Base-by-base conservation (phyloP, 805 yeast genomes). In the Priceomyces fermenticarens region DNA sequence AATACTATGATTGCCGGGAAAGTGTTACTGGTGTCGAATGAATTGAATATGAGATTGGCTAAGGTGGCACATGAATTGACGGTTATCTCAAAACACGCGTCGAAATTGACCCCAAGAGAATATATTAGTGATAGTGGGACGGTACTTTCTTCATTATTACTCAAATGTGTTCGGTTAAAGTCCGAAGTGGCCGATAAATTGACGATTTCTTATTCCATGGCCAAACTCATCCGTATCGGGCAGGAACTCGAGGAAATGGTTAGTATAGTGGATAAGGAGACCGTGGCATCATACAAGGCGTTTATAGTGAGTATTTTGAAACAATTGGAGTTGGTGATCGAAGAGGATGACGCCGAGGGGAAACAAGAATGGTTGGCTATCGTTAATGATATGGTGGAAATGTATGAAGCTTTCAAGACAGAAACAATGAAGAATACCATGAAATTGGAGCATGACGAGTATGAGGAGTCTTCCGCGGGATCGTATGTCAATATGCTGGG, bases 321-420 rank as follows among this genome's bases (percentile, higher is more conserved):
- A 35, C 88, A 83, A 51, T 62, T 83, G 43, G 78, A 80, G 41
- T 63, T 61, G 11, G 77, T 85, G 2, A 74, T 80, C 6, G 70
- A 69, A 5, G 55, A 63, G 11, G 75, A 77, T 27, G 85, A 83
- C 51, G 70, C 73, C 13, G 73, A 76, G 32, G 76, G 76, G 10
- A 79, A 81, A 41, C 74, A 78, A 62, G 88, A 84, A 53, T 83
- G 88, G 49, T 67, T 83, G 40, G 78, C 80, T 0, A 81, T 82
- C 25, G 78, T 84, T 23, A 72, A 73, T 44, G 89, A 83, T 48
- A 81, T 84, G 61, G 89, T 83, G 52, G 75, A 80, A 48, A 84
- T 84, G 88, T 83, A 81, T 56, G 83, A 80, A 35, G 73, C 79
- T 0, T 69, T 58, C 49, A 69, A 66, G 44, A 47, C 65, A 30